These are phyloP conservation scores for Capsella rubella DNA, from an alignment of 441 rosid genomes.

Conservation along the genomic window DNA sequence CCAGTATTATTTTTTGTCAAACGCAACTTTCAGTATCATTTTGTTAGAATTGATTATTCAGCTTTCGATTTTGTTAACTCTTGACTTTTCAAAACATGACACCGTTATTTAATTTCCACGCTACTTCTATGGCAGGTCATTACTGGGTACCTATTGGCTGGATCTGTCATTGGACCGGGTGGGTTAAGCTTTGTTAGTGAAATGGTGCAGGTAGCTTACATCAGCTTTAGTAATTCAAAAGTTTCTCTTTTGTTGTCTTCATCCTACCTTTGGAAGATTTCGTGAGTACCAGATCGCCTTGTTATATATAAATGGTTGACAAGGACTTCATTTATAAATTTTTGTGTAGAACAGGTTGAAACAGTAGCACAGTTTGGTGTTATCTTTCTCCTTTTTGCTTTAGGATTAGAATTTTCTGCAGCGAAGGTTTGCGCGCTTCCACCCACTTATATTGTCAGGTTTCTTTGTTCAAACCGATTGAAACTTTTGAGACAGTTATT, in stretches of 20 bases:
- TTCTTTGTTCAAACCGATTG: conserved; percentile 24
- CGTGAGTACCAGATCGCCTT: neutral
- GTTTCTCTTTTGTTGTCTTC: conserved; percentile 14
- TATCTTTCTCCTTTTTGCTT: conserved; percentile 93
- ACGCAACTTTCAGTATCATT: conserved; percentile 18
- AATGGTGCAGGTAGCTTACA: conserved; percentile 91
- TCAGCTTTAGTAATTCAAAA: conserved; percentile 29
- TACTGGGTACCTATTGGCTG: conserved; percentile 93
- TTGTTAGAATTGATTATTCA: conserved; percentile 29
- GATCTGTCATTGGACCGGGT: conserved; percentile 95
- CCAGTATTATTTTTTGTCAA: neutral
- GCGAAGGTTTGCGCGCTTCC: conserved; percentile 68
- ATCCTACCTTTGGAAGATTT: conserved; percentile 3
- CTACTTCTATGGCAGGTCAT: conserved; percentile 72
- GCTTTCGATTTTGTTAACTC: conserved; percentile 10
- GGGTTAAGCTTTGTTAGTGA: conserved; percentile 96
- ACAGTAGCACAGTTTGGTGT: conserved; percentile 99
- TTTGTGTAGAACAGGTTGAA: conserved; percentile 73
- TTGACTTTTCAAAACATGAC: neutral
- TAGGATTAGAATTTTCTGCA: conserved; percentile 91
- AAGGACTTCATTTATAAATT: conserved; percentile 24
- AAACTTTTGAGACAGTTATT: conserved; percentile 26
- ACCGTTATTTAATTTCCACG: neutral
- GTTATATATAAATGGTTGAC: conserved; percentile 18
- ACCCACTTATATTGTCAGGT: conserved; percentile 24